Percentiles rank a stretch among this genome's conserved stretches.
These are phyloP conservation scores for Nyssa sinensis DNA, from an alignment of 148 eudicot genomes.

Conservation along the genomic window DNA sequence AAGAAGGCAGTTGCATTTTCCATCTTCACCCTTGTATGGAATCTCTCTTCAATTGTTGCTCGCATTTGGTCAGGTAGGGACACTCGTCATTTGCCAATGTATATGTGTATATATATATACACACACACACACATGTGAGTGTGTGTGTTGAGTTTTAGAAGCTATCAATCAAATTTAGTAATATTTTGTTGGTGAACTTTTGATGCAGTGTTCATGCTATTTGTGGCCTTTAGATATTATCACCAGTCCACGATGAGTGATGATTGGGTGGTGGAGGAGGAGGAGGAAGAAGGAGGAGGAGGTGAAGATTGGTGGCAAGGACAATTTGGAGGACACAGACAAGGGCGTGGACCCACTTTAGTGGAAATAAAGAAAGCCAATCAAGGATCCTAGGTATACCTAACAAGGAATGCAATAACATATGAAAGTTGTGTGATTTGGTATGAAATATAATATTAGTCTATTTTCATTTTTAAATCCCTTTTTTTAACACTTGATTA, in stretches of 20 bases:
- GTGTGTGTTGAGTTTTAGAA: too few relatives aligned
- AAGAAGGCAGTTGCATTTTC: slow-evolving; percentile 70
- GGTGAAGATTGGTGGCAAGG: slow-evolving; percentile 15
- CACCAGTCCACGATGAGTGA: slow-evolving; percentile 44
- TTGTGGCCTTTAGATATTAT: slow-evolving; percentile 66
- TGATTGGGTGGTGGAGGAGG: slow-evolving; percentile 32
- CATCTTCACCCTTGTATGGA: slow-evolving; percentile 66
- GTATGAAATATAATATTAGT: too few relatives aligned
- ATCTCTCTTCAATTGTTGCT: slow-evolving; percentile 54
- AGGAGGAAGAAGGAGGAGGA: slow-evolving; percentile 23
- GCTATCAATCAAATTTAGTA: too few relatives aligned
- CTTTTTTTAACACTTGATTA: too few relatives aligned
- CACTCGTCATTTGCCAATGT: background rate
- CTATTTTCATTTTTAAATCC: too few relatives aligned
- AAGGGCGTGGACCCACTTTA: slow-evolving; percentile 8
- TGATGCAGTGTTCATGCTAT: slow-evolving; percentile 70
- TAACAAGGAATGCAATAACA: background rate
- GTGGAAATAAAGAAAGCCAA: slow-evolving; percentile 18
- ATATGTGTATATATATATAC: background rate
- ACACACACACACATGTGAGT: too few relatives aligned
- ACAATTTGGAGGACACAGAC: slow-evolving; percentile 7
- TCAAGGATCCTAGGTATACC: slow-evolving; percentile 17
- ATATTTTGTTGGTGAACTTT: background rate
- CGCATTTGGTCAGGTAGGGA: slow-evolving; percentile 73
- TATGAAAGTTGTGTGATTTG: too few relatives aligned